Conservation (phyloP, 2,329 filamentous ascomycete genomes). For the Epichloe coenophiala region DNA sequence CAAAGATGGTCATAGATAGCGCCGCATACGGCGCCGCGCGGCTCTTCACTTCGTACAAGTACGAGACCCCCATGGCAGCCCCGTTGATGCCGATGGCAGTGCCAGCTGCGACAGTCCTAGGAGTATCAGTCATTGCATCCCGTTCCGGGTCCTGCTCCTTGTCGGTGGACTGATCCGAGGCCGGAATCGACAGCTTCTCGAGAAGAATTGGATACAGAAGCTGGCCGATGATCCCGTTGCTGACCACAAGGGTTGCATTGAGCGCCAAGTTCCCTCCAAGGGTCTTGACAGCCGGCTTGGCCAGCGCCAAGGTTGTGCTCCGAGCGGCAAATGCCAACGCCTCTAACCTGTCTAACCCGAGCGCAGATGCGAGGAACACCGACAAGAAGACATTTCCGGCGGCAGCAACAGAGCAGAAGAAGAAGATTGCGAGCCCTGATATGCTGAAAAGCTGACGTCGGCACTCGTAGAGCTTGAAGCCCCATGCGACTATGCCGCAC, state of each 20-base stretch:
- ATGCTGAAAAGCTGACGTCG: slow-evolving; percentile 30
- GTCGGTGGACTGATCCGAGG: background rate
- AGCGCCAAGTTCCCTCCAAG: slow-evolving; percentile 31
- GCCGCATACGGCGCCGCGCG: slow-evolving; percentile 41
- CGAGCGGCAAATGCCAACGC: slow-evolving; percentile 35
- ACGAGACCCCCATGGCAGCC: slow-evolving; percentile 45
- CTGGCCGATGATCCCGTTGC: slow-evolving; percentile 34
- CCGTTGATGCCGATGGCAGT: slow-evolving; percentile 44
- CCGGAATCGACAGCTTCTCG: slow-evolving; percentile 14
- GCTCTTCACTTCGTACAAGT: slow-evolving; percentile 39
- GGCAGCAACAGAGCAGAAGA: slow-evolving; percentile 24
- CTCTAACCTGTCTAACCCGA: slow-evolving; percentile 22
- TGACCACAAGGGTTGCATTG: slow-evolving; percentile 37
- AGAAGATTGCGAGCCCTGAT: slow-evolving; percentile 25
- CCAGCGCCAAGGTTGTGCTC: slow-evolving; percentile 36
- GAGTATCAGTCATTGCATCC: slow-evolving; percentile 11
- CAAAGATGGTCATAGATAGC: slow-evolving; percentile 43
- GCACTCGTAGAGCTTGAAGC: slow-evolving; percentile 39
- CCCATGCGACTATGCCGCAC: slow-evolving; percentile 38
- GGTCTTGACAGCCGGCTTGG: slow-evolving; percentile 30
- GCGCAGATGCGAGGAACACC: slow-evolving; percentile 20
- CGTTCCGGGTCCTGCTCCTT: background rate
- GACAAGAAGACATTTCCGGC: slow-evolving; percentile 28
- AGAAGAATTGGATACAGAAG: slow-evolving; percentile 24
- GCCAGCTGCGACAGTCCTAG: slow-evolving; percentile 33